Base-by-base conservation (phyloP, 768 basidiomycete genomes). In the Pulveroboletus ravenelii region DNA sequence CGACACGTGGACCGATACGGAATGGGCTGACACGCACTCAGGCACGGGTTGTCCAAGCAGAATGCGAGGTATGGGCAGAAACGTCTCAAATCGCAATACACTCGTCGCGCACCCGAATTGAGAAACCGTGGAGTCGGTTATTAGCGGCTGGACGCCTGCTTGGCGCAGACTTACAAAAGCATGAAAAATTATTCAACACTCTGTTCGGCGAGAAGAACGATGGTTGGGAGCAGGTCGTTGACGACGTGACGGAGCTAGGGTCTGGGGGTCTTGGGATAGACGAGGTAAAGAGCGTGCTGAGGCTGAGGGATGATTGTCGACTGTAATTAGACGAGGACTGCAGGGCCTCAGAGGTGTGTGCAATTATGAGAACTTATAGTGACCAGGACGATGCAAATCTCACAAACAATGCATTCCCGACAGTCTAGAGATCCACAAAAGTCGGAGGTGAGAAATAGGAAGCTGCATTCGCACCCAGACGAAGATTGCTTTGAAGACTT, bases 31-130 rank as follows among this genome's bases (percentile, higher is more conserved):
- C 63, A 31, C 64, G 54, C 5, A 18, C 48, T 3, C 85, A 90
- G 48, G 89, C 85, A 5, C 76, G 74, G 51, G 70, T 72, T 18
- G 75, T 95, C 18, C 73, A 73, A 18, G 78, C 78, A 1, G 93
- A 98, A 66, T 82, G 81, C 72, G 78, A 84, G 61, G 75, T 91
- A 42, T 93, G 93, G 93, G 76, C 85, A 6, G 87, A 90, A 68
- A 86, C 88, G 7, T 89, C 84, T 51, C 78, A 80, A 25, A 68
- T 72, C 18, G 85, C 82, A 2, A 68, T 92, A 35, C 63, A 53
- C n/a, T 58, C 57, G n/a, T 66, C 67, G 17, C 75, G 65, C 57
- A 71, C 67, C 46, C 77, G 82, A 15, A 77, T 85, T 1, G 85
- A 87, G 62, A 78, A 77, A 0, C 89, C 91, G 3, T 95, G 94